Conservation (phyloP, 2,329 filamentous ascomycete genomes). For the Coniella lustricola region DNA sequence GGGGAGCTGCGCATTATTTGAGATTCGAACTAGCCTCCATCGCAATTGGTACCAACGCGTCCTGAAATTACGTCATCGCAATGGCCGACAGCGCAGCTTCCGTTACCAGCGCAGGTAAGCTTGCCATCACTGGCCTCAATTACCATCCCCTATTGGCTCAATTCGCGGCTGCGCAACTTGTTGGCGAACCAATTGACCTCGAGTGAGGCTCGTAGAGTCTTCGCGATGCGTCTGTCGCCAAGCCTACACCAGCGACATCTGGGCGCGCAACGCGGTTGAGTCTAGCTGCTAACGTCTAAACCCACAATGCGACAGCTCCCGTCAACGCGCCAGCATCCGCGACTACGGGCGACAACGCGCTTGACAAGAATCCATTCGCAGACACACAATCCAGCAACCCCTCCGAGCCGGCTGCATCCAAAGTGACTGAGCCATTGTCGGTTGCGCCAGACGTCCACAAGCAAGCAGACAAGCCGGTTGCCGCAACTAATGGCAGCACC, state of each 20-base stretch:
- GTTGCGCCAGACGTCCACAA: conserved; percentile 9
- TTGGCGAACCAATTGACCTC: conserved; percentile 1
- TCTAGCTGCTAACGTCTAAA: conserved; percentile 7
- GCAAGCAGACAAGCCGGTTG: conserved; percentile 2
- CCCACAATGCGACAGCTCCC: conserved; percentile 6
- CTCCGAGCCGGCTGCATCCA: conserved; percentile 1
- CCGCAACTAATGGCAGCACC: conserved; percentile 3
- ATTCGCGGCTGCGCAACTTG: not conserved
- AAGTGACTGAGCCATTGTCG: conserved; percentile 3
- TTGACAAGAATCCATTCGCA: conserved; percentile 7
- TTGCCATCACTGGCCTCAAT: conserved; percentile 1
- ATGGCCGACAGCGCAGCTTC: conserved; percentile 16
- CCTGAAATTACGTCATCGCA: conserved; percentile 16
- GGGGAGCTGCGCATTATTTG: conserved; percentile 11
- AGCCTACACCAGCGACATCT: conserved; percentile 1
- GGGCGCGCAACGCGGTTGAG: not conserved
- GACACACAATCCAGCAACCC: conserved; percentile 3
- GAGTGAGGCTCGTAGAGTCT: not conserved
- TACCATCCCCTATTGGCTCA: not conserved
- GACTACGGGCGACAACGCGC: conserved; percentile 9
- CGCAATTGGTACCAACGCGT: not conserved
- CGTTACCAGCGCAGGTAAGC: conserved; percentile 16
- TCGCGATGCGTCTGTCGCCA: not conserved
- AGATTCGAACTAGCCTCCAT: conserved; percentile 4
- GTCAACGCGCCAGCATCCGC: not conserved